phyloP scores from a whole-genome alignment of 768 basidiomycete genomes.

The Pisolithus tinctorius region DNA sequence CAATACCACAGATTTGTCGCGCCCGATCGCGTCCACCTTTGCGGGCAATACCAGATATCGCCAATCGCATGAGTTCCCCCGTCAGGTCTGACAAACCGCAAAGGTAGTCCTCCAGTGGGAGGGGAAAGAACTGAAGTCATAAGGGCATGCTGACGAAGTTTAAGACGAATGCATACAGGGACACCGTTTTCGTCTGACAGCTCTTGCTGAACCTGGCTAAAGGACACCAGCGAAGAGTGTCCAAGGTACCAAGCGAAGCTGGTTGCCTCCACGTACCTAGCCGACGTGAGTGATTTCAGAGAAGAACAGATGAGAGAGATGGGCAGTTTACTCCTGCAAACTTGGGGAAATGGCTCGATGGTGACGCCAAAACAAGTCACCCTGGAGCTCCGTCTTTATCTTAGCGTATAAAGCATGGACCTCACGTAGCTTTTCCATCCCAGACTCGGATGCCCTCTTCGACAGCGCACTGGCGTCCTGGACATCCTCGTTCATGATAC shows the following conservation, averaged over 20 bases:
- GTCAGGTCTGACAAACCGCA: conserved; percentile 92
- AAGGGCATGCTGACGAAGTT: background rate
- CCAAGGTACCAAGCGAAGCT: conserved; percentile 85
- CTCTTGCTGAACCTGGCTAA: conserved; percentile 56
- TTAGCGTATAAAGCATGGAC: conserved; percentile 57
- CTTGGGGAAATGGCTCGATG: conserved; percentile 70
- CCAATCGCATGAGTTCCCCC: conserved; percentile 94
- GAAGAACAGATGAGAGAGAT: background rate
- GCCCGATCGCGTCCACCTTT: conserved; percentile 62
- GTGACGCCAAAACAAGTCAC: conserved; percentile 73
- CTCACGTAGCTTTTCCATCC: conserved; percentile 56
- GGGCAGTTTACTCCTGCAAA: conserved; percentile 58
- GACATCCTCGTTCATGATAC: conserved; percentile 45
- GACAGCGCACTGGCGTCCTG: conserved; percentile 22
- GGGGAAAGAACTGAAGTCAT: conserved; percentile 57
- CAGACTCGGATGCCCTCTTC: conserved; percentile 42
- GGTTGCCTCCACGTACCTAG: conserved; percentile 80
- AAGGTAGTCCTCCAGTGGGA: conserved; percentile 80
- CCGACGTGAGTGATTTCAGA: conserved; percentile 12
- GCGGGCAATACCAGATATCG: conserved; percentile 73
- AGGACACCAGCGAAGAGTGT: conserved; percentile 59
- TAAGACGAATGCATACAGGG: conserved; percentile 43
- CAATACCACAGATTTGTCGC: conserved; percentile 59
- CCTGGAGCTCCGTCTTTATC: conserved; percentile 55
- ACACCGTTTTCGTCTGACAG: conserved; percentile 55